Conservation (phyloP, 768 basidiomycete genomes). For the Hemileccinum rubropunctum region DNA sequence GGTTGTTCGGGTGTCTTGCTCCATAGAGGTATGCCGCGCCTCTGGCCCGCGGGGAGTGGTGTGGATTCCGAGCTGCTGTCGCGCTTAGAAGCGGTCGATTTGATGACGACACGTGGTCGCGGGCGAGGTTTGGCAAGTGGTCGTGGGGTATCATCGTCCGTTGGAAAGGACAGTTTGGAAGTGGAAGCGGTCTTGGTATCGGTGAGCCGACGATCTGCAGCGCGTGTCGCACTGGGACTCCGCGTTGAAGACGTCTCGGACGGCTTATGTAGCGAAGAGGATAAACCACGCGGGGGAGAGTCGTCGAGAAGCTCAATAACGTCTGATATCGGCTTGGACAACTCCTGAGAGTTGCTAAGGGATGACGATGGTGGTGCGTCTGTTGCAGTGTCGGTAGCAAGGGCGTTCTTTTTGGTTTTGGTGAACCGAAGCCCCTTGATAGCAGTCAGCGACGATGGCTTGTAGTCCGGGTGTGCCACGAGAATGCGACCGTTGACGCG, state of each 20-base stretch:
- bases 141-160: background rate
- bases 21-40: constrained; percentile 1
- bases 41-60: constrained; percentile 7
- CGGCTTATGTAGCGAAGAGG: constrained; percentile 1
- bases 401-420: constrained; percentile 25
- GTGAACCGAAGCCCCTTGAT: constrained; percentile 32
- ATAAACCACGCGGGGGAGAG: background rate
- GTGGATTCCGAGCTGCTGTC: constrained; percentile 18
- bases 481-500: constrained; percentile 14
- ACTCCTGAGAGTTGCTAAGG: constrained; percentile 21
- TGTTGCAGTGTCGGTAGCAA: background rate
- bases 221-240: background rate
- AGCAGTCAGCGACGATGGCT: constrained; percentile 8
- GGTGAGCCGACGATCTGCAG: background rate
- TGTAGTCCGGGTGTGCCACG: constrained; percentile 23
- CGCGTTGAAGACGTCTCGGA: background rate
- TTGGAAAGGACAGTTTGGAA: constrained; percentile 1
- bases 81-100: background rate
- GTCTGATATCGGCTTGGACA: constrained; percentile 19
- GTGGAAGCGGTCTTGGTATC: constrained; percentile 3
- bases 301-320: constrained; percentile 7
- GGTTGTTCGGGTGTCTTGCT: constrained; percentile 7
- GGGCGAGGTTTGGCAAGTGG: constrained; percentile 10
- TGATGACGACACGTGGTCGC: constrained; percentile 9
- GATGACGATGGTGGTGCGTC: constrained; percentile 24